These are phyloP conservation scores for Raffaelea albimanens DNA, from an alignment of 2,329 filamentous ascomycete genomes.

Conservation along the genomic window DNA sequence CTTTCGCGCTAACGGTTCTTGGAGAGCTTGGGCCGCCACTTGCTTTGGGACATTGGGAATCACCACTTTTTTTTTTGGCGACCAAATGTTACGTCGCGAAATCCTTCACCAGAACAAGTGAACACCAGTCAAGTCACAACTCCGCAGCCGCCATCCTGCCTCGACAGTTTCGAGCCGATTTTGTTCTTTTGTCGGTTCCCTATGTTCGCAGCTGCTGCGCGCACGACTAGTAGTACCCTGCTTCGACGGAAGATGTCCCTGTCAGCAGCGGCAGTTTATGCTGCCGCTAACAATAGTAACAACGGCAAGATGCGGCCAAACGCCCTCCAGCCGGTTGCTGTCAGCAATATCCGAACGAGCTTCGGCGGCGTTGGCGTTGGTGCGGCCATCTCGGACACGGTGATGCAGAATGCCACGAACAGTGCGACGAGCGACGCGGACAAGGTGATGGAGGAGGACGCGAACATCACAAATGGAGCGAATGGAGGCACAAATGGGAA, in stretches of 20 bases:
- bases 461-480: neutral
- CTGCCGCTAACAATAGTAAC: neutral
- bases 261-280: conserved; percentile 9
- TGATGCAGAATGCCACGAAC: neutral
- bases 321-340: neutral
- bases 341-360: neutral
- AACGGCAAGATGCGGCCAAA: neutral
- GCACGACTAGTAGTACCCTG: neutral
- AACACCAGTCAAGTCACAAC: too few species aligned
- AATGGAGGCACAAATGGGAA: neutral
- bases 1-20: too few species aligned
- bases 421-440: too few species aligned
- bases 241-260: conserved; percentile 4
- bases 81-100: too few species aligned
- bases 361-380: neutral
- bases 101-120: too few species aligned
- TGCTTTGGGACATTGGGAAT: too few species aligned
- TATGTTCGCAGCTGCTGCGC: neutral
- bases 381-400: neutral
- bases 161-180: neutral
- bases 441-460: neutral
- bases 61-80: too few species aligned
- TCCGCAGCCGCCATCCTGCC: too few species aligned
- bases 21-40: too few species aligned
- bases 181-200: neutral